Base-by-base conservation (phyloP, 2,329 filamentous ascomycete genomes). In the Fusarium zealandicum region DNA sequence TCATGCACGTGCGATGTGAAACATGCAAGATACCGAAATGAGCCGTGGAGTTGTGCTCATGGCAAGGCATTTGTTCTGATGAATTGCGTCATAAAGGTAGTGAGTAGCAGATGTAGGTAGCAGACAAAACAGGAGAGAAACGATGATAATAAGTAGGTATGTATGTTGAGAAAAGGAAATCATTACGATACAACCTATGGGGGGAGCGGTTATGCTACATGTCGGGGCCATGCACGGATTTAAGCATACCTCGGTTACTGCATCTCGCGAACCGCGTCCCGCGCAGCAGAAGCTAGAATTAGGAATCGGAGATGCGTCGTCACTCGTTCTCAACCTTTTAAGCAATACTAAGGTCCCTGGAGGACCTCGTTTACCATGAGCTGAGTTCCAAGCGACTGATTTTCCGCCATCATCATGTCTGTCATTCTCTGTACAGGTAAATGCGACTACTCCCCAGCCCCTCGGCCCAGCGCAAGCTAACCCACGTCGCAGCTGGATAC, bases 381-480 rank as follows among this genome's bases (percentile, higher is more conserved):
- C 65, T 65, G 58, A 62, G 50, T 13, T 51, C 38, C 41, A 53
- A 48, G 59, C 50, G 49, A 56, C 38, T 54, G 17, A 57, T 54
- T 52, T 33, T 13, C 38, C 39, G 22, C 28, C 51, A 51, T 61
- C 65, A 61, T 59, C 61, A 85, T 85, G 82, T 85, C 83, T 67
- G 83, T 85, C 65, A 85, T 85, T 75, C 79, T 85, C 57, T 85
- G 83, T 69, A 85, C 83, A 70, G 82, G 82, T 85, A 76, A 64
- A 65, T n/a, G 33, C 46, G 46, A 42, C 25, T 31, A n/a, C 41
- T 52, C 43, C n/a, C 28, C 25, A 25, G 9, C 33, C 22, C 41
- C 14, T 35, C 12, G 12, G 36, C 43, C 30, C 31, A 30, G 41
- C 43, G 13, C 45, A 45, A 47, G 57, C 67, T 72, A 64, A 68